Evolutionary conservation across 2,329 filamentous ascomycete genomes (phyloP), one percentile per base, ranked within the genome.

Genomic region (Cytospora mali): DNA sequence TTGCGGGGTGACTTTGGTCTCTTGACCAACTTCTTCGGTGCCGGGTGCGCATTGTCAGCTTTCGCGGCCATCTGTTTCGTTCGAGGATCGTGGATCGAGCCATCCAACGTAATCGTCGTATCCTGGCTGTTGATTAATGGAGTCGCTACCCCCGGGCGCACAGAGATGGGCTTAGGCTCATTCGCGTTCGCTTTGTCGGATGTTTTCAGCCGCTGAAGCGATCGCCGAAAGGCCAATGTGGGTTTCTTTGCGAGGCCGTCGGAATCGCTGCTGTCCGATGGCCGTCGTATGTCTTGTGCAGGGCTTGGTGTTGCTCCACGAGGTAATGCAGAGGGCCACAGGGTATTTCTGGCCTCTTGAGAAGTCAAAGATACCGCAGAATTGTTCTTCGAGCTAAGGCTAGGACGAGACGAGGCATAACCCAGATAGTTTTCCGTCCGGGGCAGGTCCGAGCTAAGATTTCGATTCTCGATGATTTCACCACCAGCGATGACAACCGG

Each of bases 401-500:
- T 80, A 6, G 80, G 76, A 39, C 77, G 75, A n/a, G 72, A 69
- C 29, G 75, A 68, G 27, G 74, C 53, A 14, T 79, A 66, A 65
- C 81, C 85, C 55, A 80, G 81, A 61, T 78, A 80, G 71, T 81
- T 86, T 62, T 83, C 81, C 1, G 77, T 79, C 21, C 80, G 77
- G 55, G 68, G 72, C 29, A 85, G 68, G 14, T 85, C 83, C 16
- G 76, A 74, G 67, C 79, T 81, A 2, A 76, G 70, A 67, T 89
- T 89, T 46, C 79, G 76, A 68, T 88, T 88, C 69, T 88, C 83
- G 46, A 88, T 73, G 7, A 89, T 74, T 64, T 83, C 84, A 29
- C 87, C 87, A 9, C 87, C 87, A 13, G 85, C 80, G 68, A 90
- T 89, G 48, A 89, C 80, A 14, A 89, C 86, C 1, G 87, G 87